Evolutionary conservation across 2,329 filamentous ascomycete genomes (phyloP), one percentile per base, ranked within the genome.

Genomic region (Phialocephala sp.): DNA sequence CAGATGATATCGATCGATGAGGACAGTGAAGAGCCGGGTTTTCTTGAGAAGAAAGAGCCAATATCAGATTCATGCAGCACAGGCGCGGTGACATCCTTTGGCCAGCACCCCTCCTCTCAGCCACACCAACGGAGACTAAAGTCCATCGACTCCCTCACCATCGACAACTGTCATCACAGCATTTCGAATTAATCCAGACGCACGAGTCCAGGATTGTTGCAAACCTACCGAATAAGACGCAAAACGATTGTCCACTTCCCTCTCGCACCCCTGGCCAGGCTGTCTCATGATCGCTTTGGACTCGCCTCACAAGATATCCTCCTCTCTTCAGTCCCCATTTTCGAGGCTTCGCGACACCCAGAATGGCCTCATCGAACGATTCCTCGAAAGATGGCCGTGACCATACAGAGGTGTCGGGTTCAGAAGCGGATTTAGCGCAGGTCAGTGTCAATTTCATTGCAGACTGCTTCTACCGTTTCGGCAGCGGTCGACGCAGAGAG

Each of bases 361-460:
- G 6, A 35, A 70, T 67, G 68, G 54, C 66, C 27, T 65, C 68
- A 43, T 67, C 66, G n/a, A 39, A 62, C 24, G 52, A 54, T n/a
- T 52, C 50, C 20, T 59, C 64, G 59, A 58, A 65, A 35, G 65
- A 45, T 35, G 55, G n/a, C 1, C 56, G 41, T 35, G 55, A 24
- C 1, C 56, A 41, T 37, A 63, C 37, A 62, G 27, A 43, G 4
- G 3, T 37, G 12, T 56, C 62, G 20, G 66, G 69, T 18, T 20
- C 55, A 39, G 63, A 61, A 20, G 52, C 64, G 14, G 70, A 72
- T 59, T 58, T 69, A 56, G 67, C 68, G 15, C 68, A 72, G 67
- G 70, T 71, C 67, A 43, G 68, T 64, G 47, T 18, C 50, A 9
- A 50, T 50, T 24, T 24, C n/a, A 11, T 50, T 50, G n/a, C 20